Base-by-base conservation (phyloP, 139 green algal species). In the Auxenochlorella pyrenoidosa region DNA sequence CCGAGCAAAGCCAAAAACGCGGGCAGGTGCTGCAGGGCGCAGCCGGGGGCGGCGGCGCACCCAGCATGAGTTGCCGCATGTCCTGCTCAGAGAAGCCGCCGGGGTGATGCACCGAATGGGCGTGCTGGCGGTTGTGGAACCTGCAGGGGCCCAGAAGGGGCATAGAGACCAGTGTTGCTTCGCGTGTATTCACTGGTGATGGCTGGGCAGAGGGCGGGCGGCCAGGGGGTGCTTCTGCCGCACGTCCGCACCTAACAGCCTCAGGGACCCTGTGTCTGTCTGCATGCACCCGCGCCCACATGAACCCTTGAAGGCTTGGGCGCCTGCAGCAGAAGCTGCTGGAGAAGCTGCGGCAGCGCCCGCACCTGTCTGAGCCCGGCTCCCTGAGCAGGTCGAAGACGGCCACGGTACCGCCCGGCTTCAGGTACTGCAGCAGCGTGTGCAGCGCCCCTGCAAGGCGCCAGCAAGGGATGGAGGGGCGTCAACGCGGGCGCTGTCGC, bases 331-430 rank as follows among this genome's bases (percentile, higher is more conserved):
- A 63, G 15, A 63, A 63, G 18, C 54, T 3, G 54, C 12, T 22
- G 54, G 10, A 63, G 15, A 22, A 22, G 22, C 15, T 22, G 6
- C 8, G 15, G 22, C 54, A 24, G 47, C 47, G 47, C 47, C 63
- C 63, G 5, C 6, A 75, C 68, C 38, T 75, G 34, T 75, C 68
- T 10, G 68, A 75, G 8, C 68, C 68, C 34, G 68, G 68, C 68
- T 75, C 68, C 38, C 44, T 75, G 16, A 75, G 68, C 68, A 75
- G 68, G 34, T 75, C 68, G 13, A 75, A 75, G n/a, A 75, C 68
- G 13, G 68, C 68, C 10, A 75, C 68, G 6, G 15, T 28, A 21
- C 68, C 68, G 13, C 68, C 68, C 6, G 68, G 68, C 68, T 28
- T 26, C 16, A 75, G 68, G n/a, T 43, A 38, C 2, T 22, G n/a